Evolutionary conservation across 306 rosid genomes (phyloP), one percentile per base, ranked within the genome.

Genomic region (Sicyos edulis): DNA sequence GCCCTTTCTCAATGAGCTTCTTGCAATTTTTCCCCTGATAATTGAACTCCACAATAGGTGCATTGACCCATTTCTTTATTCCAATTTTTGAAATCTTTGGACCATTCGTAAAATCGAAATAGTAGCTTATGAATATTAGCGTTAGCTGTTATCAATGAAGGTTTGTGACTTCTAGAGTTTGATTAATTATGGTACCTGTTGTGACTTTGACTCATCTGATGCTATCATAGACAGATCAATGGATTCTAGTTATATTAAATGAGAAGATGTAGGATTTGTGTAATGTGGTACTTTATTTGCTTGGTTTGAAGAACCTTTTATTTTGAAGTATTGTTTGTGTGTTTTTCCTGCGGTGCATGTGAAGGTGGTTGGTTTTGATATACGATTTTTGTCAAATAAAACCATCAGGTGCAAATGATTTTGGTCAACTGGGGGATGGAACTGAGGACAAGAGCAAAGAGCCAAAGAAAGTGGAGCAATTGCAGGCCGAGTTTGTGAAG

Each of bases 391-490:
- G 22, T 34, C 51, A 37, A 68, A 71, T 34, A 9, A 34, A 34
- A 29, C 74, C 47, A 12, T 8, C 34, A 92, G 98, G 98, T 52
- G 91, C 89, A 67, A 92, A 92, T 80, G 96, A 87, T 44, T 92
- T 85, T 73, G 96, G 96, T 74, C 96, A 92, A 82, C 76, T 92
- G 86, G 98, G 98, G 70, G 98, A 92, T 82, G 98, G 98, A 79
- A 90, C 92, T 7, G 98, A 92, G 83, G 86, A 79, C 66, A 78
- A 85, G 75, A 88, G 92, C 69, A 87, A 88, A 63, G 79, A 84
- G 76, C 98, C 98, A 26, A 84, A 76, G 82, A 88, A 78, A 74
- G 96, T 92, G 70, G 80, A 83, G 80, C 92, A 82, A 10, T 82
- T 92, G 66, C 83, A 84, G 78, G 64, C 80, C 5, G 96, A 90